Evolutionary conservation across 805 yeast genomes (phyloP), one percentile per base, ranked within the genome.

Genomic region (Sugiyamaella marilandica): DNA sequence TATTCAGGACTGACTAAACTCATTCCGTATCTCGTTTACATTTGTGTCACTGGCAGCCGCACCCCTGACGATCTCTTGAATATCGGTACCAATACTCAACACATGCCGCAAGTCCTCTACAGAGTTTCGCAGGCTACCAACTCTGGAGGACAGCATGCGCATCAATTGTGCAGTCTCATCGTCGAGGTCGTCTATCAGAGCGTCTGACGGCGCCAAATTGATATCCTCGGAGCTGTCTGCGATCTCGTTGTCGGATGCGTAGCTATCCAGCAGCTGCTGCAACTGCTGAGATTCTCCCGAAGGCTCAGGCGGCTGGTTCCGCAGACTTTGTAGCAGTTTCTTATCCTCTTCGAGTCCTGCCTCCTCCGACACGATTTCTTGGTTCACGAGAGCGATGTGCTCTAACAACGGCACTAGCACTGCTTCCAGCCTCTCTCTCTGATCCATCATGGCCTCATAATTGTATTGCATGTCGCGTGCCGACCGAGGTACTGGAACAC

Each of bases 401-500:
- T 55, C 59, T 41, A 50, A 13, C 37, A 53, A 33, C 7, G 59
- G 59, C 45, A 50, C 47, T 36, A 55, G 41, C 13, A 49, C 54
- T 8, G 44, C 36, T 24, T 57, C 59, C 33, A 59, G 50, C 10
- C 44, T 50, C 5, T 41, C 51, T 10, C 50, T 47, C 35, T 51
- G 55, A 34, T 47, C 49, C 35, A 45, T n/a, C 46, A 57, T 47
- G 14, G 26, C 34, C 14, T 51, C 59, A 35, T 53, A 54, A 37
- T 48, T 49, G 45, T 51, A 59, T 13, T 49, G 54, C 9, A 37
- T 19, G 18, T 59, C 60, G 10, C 52, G 39, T 9, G 56, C 49
- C 10, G 45, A 33, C 10, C 51, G 53, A 2, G 62, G 62, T 1
- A 59, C 56, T 3, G 52, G 55, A 11, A 47, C 41, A 9, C 26